Base-by-base conservation (phyloP, 768 basidiomycete species). In the Melanogaster broomeanus region DNA sequence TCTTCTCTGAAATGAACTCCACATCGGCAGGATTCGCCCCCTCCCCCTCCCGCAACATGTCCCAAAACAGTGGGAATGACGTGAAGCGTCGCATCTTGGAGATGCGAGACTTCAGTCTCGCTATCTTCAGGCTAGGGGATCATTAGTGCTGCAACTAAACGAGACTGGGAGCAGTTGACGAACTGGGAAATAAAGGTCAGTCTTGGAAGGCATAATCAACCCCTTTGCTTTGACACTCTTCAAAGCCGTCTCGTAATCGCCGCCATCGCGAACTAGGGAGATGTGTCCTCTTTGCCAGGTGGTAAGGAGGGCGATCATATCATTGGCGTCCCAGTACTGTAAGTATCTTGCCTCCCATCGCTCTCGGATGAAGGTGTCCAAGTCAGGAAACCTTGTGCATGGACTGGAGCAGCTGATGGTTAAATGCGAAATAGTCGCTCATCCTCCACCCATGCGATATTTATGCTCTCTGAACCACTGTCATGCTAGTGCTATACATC, bases 1-100 rank as follows among this genome's bases (percentile, higher is more conserved):
- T 72, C 57, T 74, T 69, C 4, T 55, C 57, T 40, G 67, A 62
- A 28, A 82, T 71, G 55, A 80, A 80, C 31, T 57, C 59, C 34
- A 68, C 65, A 38, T 81, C 79, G 0, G 57, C 44, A 3, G 60
- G 51, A 52, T 77, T 78, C 2, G 71, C 53, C n/a, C n/a, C n/a
- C n/a, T n/a, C 76, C 75, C 38, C 77, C 77, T 22, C 79, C 80
- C 41, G 76, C 79, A 61, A 78, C 72, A 64, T 85, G 83, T 9
- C 83, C 83, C 80, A 77, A 83, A 31, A 77, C 70, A 1, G 80
- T 78, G 47, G 77, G 72, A 50, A 83, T 83, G n/a, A 83, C 66
- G 2, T 77, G 74, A 16, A 83, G 65, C 25, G 69, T 71, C 4
- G 78, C 73, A 48, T 76, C 74, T 46, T 56, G 66, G 61, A 81